Evolutionary conservation across 495 filamentous ascomycete genomes (phyloP).

Genomic region (Sphaerosporella brunnea): DNA sequence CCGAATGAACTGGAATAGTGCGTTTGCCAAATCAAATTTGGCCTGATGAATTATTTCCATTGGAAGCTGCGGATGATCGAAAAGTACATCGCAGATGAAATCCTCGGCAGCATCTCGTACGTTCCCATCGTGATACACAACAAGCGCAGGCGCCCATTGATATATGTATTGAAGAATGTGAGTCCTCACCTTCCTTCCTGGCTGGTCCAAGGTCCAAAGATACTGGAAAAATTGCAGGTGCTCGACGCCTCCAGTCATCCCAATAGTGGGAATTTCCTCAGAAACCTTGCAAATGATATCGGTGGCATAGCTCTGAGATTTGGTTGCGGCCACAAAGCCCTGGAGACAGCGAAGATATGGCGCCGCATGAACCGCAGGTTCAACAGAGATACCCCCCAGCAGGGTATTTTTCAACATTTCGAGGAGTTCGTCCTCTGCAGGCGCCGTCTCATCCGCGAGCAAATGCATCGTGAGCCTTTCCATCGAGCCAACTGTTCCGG

Average conservation of each 20-base stretch:
- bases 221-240: constrained; percentile 42
- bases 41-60: constrained; percentile 37
- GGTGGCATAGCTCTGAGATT: constrained; percentile 28
- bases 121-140: constrained; percentile 41
- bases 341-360: constrained; percentile 38
- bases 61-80: constrained; percentile 34
- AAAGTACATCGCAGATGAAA: constrained; percentile 39
- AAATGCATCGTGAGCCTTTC: background rate
- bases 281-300: constrained; percentile 36
- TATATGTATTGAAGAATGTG: constrained; percentile 38
- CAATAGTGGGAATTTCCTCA: constrained; percentile 39
- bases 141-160: constrained; percentile 49
- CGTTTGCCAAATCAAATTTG: constrained; percentile 13
- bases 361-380: constrained; percentile 37
- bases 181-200: constrained; percentile 29
- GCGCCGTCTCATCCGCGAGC: background rate
- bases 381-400: constrained; percentile 36
- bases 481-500: background rate
- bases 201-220: constrained; percentile 29
- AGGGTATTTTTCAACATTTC: constrained; percentile 32
- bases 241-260: constrained; percentile 38
- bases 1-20: constrained; percentile 21
- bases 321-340: constrained; percentile 33
- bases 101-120: constrained; percentile 39
- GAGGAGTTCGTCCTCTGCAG: constrained; percentile 18